Percentiles rank a stretch among this genome's conserved stretches.
These are phyloP conservation scores for Aspergillus sojae DNA, from an alignment of 2,329 filamentous ascomycete species.

Conservation along the genomic window DNA sequence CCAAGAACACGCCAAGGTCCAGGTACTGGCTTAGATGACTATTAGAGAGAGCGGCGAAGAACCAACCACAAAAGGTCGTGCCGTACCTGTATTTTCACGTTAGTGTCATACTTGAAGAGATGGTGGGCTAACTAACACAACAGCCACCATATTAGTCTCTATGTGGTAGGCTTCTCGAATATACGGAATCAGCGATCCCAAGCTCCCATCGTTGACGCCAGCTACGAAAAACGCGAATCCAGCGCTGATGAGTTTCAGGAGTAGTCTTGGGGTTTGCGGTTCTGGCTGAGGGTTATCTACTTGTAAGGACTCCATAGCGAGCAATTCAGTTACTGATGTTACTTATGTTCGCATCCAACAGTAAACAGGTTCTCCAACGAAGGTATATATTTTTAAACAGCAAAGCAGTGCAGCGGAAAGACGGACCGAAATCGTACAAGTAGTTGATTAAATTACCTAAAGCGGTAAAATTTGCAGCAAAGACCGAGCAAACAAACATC, in stretches of 20 bases:
- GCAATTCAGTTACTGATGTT: background rate
- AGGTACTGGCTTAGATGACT: constrained; percentile 51
- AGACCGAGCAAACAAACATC: background rate
- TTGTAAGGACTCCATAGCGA: constrained; percentile 3
- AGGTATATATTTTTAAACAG: background rate
- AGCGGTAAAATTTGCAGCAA: constrained; percentile 6
- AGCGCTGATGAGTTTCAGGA: constrained; percentile 56
- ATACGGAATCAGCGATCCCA: constrained; percentile 66
- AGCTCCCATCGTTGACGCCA: constrained; percentile 65
- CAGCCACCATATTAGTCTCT: constrained; percentile 54
- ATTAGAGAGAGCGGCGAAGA: constrained; percentile 60
- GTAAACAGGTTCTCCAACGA: background rate
- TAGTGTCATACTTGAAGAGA: background rate
- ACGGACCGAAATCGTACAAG: background rate
- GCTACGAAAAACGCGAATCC: constrained; percentile 68
- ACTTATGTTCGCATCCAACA: background rate
- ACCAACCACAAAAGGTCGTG: constrained; percentile 62
- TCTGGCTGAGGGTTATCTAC: constrained; percentile 2
- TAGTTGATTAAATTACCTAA: background rate
- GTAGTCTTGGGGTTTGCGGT: background rate
- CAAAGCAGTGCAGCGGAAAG: background rate
- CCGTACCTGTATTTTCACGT: constrained; percentile 47
- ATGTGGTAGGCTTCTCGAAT: constrained; percentile 60
- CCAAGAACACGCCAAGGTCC: constrained; percentile 59
- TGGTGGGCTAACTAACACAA: constrained; percentile 45